Conservation (phyloP, 371 early-diverging fungal genomes). For the Rhizopus delemar region DNA sequence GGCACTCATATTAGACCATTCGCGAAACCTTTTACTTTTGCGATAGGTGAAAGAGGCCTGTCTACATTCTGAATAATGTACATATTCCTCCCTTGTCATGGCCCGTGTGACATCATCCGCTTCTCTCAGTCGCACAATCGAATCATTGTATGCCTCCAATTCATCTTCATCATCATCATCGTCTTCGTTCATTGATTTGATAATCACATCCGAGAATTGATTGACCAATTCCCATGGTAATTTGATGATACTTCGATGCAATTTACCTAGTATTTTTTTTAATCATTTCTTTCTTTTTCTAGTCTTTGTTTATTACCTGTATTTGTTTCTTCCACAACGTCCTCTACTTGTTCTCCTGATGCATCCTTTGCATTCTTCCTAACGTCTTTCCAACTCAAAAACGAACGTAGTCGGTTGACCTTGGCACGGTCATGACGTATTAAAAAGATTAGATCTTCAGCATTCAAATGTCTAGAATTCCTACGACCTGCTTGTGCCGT, state of each 20-base stretch:
- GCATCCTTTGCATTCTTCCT: slow-evolving; percentile 86
- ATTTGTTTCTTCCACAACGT: slow-evolving; percentile 68
- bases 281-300: slow-evolving; percentile 24
- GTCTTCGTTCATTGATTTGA: slow-evolving; percentile 58
- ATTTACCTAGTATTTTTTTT: slow-evolving; percentile 43
- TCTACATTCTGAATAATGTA: slow-evolving; percentile 97
- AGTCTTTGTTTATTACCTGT: slow-evolving; percentile 36
- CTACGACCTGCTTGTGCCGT: slow-evolving; percentile 84
- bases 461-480: slow-evolving; percentile 77
- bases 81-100: slow-evolving; percentile 98
- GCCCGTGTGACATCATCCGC: slow-evolving; percentile 92
- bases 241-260: slow-evolving; percentile 76
- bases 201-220: slow-evolving; percentile 70
- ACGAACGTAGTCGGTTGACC: slow-evolving; percentile 86
- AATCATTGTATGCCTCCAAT: slow-evolving; percentile 85
- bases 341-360: slow-evolving; percentile 70
- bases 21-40: slow-evolving; percentile 91
- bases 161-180: slow-evolving; percentile 85
- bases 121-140: slow-evolving; percentile 74
- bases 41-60: slow-evolving; percentile 97
- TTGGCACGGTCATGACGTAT: slow-evolving; percentile 93
- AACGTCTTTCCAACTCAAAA: slow-evolving; percentile 95
- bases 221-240: slow-evolving; percentile 90
- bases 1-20: slow-evolving; percentile 90
- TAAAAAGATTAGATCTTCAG: slow-evolving; percentile 94